These are phyloP conservation scores for Pseudopyrenochaeta lycopersici DNA, from an alignment of 2,329 filamentous ascomycete species.

Conservation along the genomic window DNA sequence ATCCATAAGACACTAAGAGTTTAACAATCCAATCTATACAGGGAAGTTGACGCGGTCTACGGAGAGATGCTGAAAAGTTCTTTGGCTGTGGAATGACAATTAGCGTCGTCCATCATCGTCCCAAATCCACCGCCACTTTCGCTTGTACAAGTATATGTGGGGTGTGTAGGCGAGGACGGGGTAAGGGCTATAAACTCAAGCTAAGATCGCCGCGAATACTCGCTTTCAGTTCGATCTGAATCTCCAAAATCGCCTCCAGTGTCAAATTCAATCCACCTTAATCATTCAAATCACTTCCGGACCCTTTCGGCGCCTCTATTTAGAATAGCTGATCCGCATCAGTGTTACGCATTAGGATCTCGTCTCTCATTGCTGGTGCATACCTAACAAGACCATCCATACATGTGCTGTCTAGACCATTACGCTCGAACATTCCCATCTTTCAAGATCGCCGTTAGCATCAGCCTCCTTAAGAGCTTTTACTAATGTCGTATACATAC, in stretches of 20 bases:
- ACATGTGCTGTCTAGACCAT: conserved; percentile 63
- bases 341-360: conserved; percentile 63
- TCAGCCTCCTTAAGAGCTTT: conserved; percentile 62
- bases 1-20: not conserved
- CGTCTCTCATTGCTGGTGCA: conserved; percentile 62
- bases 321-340: conserved; percentile 61
- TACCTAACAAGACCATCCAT: conserved; percentile 67
- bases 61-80: conserved; percentile 1
- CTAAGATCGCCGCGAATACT: conserved; percentile 86
- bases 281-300: conserved; percentile 55
- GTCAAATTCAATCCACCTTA: conserved; percentile 75
- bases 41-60: conserved; percentile 1
- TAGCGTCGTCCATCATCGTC: conserved; percentile 14
- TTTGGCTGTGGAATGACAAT: conserved; percentile 26
- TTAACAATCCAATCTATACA: not conserved
- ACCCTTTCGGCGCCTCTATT: conserved; percentile 54
- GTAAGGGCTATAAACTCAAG: conserved; percentile 69
- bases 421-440: conserved; percentile 64
- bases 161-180: conserved; percentile 17
- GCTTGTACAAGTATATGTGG: conserved; percentile 8
- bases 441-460: conserved; percentile 58
- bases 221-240: conserved; percentile 86
- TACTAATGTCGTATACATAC: conserved; percentile 60
- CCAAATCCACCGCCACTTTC: conserved; percentile 9
- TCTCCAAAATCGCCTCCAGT: conserved; percentile 80